These are phyloP conservation scores for Colletotrichum nymphaeae DNA, from an alignment of 2,329 filamentous ascomycete species.

Conservation along the genomic window DNA sequence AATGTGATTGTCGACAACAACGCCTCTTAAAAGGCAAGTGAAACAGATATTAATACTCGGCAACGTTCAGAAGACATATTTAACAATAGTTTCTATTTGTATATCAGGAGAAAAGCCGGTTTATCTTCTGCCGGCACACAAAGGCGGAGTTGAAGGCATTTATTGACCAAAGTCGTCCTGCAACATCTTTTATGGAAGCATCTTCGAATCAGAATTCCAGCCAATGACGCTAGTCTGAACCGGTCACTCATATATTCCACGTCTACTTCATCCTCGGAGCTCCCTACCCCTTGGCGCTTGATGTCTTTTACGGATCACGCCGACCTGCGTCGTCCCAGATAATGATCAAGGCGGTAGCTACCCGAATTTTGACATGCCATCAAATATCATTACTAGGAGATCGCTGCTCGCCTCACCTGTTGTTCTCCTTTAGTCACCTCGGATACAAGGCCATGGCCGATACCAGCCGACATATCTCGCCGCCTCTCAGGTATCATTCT, in stretches of 20 bases:
- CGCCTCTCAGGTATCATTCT: too few relatives aligned
- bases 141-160: neutral
- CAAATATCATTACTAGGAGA: neutral
- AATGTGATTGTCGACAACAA: too few relatives aligned
- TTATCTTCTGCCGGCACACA: too few relatives aligned
- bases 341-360: neutral
- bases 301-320: neutral
- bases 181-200: neutral
- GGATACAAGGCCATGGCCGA: too few relatives aligned
- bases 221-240: neutral
- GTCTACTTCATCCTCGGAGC: too few relatives aligned
- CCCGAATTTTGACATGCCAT: too few relatives aligned
- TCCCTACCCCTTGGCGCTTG: neutral
- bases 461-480: too few relatives aligned
- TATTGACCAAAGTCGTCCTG: neutral
- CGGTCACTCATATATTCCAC: neutral
- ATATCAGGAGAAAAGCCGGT: too few relatives aligned
- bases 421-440: too few relatives aligned
- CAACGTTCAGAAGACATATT: neutral
- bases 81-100: neutral
- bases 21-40: too few relatives aligned
- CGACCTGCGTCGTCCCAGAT: neutral
- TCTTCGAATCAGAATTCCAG: neutral
- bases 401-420: too few relatives aligned
- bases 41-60: too few relatives aligned